phyloP scores from a whole-genome alignment of 495 filamentous ascomycete species.

The Daldinia bambusicola region DNA sequence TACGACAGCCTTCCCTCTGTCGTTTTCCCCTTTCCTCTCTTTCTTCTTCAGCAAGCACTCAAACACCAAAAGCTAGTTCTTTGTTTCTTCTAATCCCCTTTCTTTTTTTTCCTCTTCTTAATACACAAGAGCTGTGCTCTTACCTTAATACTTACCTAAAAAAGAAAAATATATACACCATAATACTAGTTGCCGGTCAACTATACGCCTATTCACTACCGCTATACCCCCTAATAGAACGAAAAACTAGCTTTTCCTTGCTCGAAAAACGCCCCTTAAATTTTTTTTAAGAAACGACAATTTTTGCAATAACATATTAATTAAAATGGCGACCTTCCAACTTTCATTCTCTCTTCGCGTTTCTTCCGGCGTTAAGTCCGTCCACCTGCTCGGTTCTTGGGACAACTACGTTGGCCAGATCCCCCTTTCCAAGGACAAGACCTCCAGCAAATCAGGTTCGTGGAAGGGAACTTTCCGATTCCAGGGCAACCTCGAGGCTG shows the following conservation, averaged over 20 bases:
- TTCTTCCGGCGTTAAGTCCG: conserved; percentile 95
- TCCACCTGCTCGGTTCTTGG: conserved; percentile 97
- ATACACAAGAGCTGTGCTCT: conserved; percentile 63
- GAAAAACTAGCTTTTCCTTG: conserved; percentile 66
- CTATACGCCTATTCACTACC: conserved; percentile 51
- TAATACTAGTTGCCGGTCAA: conserved; percentile 60
- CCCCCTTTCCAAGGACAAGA: conserved; percentile 86
- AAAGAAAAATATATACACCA: conserved; percentile 51
- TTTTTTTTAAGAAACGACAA: conserved; percentile 51
- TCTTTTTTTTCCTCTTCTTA: conserved; percentile 53
- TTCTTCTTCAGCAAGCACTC: conserved; percentile 80
- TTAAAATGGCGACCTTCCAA: conserved; percentile 85
- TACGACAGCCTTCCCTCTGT: conserved; percentile 52
- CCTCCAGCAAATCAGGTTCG: conserved; percentile 78
- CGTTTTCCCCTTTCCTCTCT: conserved; percentile 52
- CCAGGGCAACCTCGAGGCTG: conserved; percentile 84
- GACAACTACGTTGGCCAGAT: conserved; percentile 95
- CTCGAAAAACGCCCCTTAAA: conserved; percentile 56
- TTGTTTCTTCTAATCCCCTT: conserved; percentile 50
- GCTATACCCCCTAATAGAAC: conserved; percentile 54
- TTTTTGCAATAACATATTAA: conserved; percentile 56
- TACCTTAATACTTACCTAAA: conserved; percentile 47
- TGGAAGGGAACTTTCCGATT: conserved; percentile 98
- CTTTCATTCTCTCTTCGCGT: conserved; percentile 92
- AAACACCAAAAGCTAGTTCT: conserved; percentile 71